Percentiles rank a stretch among this genome's conserved stretches.
phyloP scores from a whole-genome alignment of 2,329 filamentous ascomycete genomes.

The Lecanicillium sp. region DNA sequence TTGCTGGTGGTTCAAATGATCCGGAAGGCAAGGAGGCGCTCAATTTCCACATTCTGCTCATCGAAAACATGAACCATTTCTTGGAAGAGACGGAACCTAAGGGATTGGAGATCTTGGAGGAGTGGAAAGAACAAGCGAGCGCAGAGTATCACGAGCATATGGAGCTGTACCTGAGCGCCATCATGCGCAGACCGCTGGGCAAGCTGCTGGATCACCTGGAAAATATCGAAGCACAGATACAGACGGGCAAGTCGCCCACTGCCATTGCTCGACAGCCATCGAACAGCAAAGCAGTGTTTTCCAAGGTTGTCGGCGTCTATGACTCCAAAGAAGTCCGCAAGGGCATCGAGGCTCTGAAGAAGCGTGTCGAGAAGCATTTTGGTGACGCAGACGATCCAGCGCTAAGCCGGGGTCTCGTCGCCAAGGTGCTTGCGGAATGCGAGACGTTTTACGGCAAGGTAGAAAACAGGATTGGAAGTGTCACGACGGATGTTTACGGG shows the following conservation, averaged over 20 bases:
- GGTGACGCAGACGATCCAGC: constrained; percentile 74
- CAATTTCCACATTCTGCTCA: constrained; percentile 93
- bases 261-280: constrained; percentile 72
- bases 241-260: constrained; percentile 48
- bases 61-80: constrained; percentile 99
- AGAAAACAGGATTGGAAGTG: constrained; percentile 49
- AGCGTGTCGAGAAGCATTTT: constrained; percentile 96
- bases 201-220: constrained; percentile 89
- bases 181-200: constrained; percentile 81
- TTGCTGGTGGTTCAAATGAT: constrained; percentile 36
- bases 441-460: constrained; percentile 55
- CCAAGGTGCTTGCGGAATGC: constrained; percentile 50
- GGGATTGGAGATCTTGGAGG: constrained; percentile 65
- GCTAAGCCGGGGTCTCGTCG: constrained; percentile 50
- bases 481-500: constrained; percentile 56
- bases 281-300: constrained; percentile 74
- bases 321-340: constrained; percentile 80
- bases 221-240: constrained; percentile 68
- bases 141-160: constrained; percentile 81
- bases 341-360: constrained; percentile 81
- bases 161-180: constrained; percentile 75
- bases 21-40: constrained; percentile 91
- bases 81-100: constrained; percentile 79
- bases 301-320: constrained; percentile 74
- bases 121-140: constrained; percentile 72